Percentiles rank a stretch among this genome's conserved stretches.
Evolutionary conservation across 140 eudicot species (phyloP).

Genomic region (Anethum foeniculum): DNA sequence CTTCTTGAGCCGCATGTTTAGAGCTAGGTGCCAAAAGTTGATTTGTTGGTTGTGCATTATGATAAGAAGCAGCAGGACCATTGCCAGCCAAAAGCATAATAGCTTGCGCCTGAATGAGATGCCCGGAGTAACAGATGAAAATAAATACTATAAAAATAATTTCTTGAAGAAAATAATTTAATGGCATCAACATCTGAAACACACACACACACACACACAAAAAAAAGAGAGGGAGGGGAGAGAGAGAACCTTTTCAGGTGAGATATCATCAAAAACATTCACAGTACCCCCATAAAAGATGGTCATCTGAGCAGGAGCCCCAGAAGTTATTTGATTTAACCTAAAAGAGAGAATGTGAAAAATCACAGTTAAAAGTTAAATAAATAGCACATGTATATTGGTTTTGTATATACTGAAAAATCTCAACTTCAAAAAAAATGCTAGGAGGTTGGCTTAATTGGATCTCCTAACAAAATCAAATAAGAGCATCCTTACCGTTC

Average conservation of each 20-base stretch:
- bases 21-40: slow-evolving; percentile 31
- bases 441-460: not conserved
- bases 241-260: slow-evolving; percentile 68
- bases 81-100: slow-evolving; percentile 80
- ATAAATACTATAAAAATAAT: not conserved
- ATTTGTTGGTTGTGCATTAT: slow-evolving; percentile 22
- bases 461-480: not conserved
- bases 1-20: slow-evolving; percentile 27
- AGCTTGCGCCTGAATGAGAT: slow-evolving; percentile 56
- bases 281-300: slow-evolving; percentile 71
- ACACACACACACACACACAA: not conserved
- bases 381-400: not conserved
- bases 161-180: not conserved
- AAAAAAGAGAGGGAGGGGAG: not conserved
- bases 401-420: not conserved
- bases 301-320: slow-evolving; percentile 58
- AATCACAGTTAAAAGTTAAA: not conserved
- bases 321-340: slow-evolving; percentile 22
- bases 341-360: slow-evolving; percentile 15
- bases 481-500: slow-evolving; percentile 37
- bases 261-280: slow-evolving; percentile 53
- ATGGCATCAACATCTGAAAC: not conserved
- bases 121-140: slow-evolving; percentile 8
- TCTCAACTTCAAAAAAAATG: not conserved
- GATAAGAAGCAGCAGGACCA: slow-evolving; percentile 17